Evolutionary conservation across 2,329 filamentous ascomycete genomes (phyloP).

Genomic region (Triangularia verruculosa): DNA sequence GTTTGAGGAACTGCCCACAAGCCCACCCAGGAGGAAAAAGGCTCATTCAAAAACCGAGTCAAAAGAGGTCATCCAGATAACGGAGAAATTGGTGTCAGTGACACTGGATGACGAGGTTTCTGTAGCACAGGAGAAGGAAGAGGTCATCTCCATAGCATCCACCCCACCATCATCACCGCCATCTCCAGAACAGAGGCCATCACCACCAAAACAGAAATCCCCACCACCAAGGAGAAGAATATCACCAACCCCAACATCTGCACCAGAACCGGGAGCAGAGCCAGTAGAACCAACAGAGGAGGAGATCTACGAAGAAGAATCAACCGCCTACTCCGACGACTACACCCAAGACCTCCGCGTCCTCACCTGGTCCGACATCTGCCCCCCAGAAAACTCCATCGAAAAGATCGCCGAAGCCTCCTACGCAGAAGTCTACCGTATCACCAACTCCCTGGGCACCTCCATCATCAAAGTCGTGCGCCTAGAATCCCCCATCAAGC

Average conservation of each 20-base stretch:
- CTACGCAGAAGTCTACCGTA: slow-evolving; percentile 63
- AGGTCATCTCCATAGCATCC: not conserved
- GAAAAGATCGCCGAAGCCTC: slow-evolving; percentile 66
- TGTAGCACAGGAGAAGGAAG: not conserved
- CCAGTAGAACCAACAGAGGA: slow-evolving; percentile 22
- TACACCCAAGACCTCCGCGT: slow-evolving; percentile 23
- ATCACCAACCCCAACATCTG: not conserved
- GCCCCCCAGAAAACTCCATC: slow-evolving; percentile 50
- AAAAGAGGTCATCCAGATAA: slow-evolving; percentile 23
- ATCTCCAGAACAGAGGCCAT: not conserved
- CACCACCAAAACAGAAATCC: slow-evolving; percentile 1
- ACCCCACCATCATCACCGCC: not conserved
- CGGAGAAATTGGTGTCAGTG: slow-evolving; percentile 25
- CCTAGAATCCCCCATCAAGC: slow-evolving; percentile 55
- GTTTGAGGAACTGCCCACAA: slow-evolving; percentile 52
- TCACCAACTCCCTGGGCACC: slow-evolving; percentile 56
- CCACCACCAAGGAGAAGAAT: not conserved
- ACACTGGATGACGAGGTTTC: slow-evolving; percentile 12
- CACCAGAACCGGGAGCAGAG: not conserved
- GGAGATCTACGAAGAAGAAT: not conserved
- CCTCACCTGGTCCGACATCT: slow-evolving; percentile 57
- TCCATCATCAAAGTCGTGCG: slow-evolving; percentile 66
- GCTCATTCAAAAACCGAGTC: slow-evolving; percentile 20
- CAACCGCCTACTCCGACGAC: slow-evolving; percentile 7
- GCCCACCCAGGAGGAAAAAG: slow-evolving; percentile 40